These are phyloP conservation scores for Solanum rostratum DNA, from an alignment of 257 asterid species.

Conservation along the genomic window DNA sequence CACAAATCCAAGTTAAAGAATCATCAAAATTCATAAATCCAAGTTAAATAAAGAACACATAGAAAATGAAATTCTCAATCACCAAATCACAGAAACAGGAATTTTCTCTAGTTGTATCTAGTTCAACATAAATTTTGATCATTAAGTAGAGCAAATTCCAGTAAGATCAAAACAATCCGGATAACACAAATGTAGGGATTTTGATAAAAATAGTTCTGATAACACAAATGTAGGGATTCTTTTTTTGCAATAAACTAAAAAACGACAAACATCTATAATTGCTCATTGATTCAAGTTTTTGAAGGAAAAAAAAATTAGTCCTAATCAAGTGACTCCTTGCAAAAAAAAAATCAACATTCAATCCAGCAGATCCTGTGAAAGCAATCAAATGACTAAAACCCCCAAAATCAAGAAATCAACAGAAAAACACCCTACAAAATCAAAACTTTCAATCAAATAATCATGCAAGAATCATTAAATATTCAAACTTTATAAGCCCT, in stretches of 20 bases:
- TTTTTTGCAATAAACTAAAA: not conserved
- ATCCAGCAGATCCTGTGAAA: not conserved
- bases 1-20: not conserved
- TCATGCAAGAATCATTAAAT: conserved; percentile 15
- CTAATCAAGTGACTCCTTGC: conserved; percentile 3
- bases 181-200: not conserved
- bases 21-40: not conserved
- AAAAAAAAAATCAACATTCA: conserved; percentile 19
- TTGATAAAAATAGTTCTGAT: no score
- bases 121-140: not conserved
- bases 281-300: conserved; percentile 12
- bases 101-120: not conserved
- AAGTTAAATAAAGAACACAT: not conserved
- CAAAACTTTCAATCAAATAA: conserved; percentile 23
- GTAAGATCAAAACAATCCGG: not conserved
- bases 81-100: not conserved
- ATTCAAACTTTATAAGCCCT: not conserved
- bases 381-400: not conserved
- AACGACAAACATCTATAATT: not conserved
- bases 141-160: not conserved
- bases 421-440: not conserved
- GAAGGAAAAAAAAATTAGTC: not conserved
- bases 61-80: not conserved
- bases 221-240: not conserved
- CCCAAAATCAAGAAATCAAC: not conserved